These are phyloP conservation scores for Aspergillus transmontanensis DNA, from an alignment of 2,329 filamentous ascomycete genomes.

Conservation along the genomic window DNA sequence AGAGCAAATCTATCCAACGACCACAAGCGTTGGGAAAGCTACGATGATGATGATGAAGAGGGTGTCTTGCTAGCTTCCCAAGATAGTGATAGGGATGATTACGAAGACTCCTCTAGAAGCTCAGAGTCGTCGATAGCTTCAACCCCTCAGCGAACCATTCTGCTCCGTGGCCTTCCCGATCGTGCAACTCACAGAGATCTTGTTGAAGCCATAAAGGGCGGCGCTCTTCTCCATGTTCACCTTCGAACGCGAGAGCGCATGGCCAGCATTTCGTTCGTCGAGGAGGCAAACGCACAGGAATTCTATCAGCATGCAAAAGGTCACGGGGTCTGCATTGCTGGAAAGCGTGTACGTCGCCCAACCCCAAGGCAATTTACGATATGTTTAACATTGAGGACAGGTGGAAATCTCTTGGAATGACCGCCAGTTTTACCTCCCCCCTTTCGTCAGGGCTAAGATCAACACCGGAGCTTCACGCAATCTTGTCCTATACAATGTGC, in stretches of 20 bases:
- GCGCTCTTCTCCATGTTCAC: slow-evolving; percentile 69
- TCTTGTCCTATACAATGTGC: slow-evolving; percentile 65
- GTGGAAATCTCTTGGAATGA: slow-evolving; percentile 70
- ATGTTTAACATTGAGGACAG: slow-evolving; percentile 43
- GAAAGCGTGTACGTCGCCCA: slow-evolving; percentile 62
- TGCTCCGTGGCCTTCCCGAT: slow-evolving; percentile 64
- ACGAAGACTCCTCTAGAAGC: slow-evolving; percentile 21
- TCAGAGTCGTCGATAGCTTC: slow-evolving; percentile 19
- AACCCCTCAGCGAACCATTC: slow-evolving; percentile 45
- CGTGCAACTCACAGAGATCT: slow-evolving; percentile 68
- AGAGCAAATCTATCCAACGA: not conserved
- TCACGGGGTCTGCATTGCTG: slow-evolving; percentile 68
- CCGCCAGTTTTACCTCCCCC: slow-evolving; percentile 67
- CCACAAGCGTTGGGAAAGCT: slow-evolving; percentile 3
- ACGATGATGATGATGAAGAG: slow-evolving; percentile 25
- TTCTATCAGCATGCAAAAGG: slow-evolving; percentile 68
- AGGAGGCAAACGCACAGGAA: slow-evolving; percentile 61
- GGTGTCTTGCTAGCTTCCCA: slow-evolving; percentile 25
- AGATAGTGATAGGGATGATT: slow-evolving; percentile 28
- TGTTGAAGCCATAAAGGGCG: slow-evolving; percentile 66
- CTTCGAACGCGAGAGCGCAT: slow-evolving; percentile 61
- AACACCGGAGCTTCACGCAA: slow-evolving; percentile 71
- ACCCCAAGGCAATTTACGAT: not conserved
- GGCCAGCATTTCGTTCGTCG: slow-evolving; percentile 71
- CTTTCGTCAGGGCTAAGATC: slow-evolving; percentile 67